These are phyloP conservation scores for Kalanchoe fedtschenkoi DNA, from an alignment of 164 flowering plant genomes.

Conservation along the genomic window DNA sequence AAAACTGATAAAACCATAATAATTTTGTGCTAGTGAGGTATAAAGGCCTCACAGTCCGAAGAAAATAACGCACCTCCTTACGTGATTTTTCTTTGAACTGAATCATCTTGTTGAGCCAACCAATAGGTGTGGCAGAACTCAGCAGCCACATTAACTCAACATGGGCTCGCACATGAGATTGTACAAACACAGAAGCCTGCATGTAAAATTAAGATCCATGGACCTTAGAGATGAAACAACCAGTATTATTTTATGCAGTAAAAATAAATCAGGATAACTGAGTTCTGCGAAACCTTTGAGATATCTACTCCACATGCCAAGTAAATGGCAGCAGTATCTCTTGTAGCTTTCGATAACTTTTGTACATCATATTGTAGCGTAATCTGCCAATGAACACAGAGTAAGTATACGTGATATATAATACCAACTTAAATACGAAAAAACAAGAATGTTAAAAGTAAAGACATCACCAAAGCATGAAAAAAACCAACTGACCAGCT, in stretches of 20 bases:
- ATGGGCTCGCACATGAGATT: constrained; percentile 96
- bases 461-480: background rate
- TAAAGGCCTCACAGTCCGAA: background rate
- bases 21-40: background rate
- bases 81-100: constrained; percentile 98
- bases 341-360: constrained; percentile 62
- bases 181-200: constrained; percentile 95
- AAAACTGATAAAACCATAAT: constrained; percentile 2
- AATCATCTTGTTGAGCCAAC: constrained; percentile 92
- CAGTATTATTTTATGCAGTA: background rate
- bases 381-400: constrained; percentile 35
- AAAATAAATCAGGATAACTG: background rate
- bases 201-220: constrained; percentile 6
- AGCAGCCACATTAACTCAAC: constrained; percentile 89
- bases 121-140: constrained; percentile 80
- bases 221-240: background rate
- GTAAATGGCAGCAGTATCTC: constrained; percentile 85
- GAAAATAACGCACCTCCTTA: constrained; percentile 50
- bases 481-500: background rate
- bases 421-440: background rate
- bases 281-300: constrained; percentile 49
- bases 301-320: constrained; percentile 90
- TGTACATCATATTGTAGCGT: constrained; percentile 74
- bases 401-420: background rate
- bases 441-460: background rate